Evolutionary conservation across 768 basidiomycete species (phyloP).

Genomic region (Leucocoprinus birnbaumii): DNA sequence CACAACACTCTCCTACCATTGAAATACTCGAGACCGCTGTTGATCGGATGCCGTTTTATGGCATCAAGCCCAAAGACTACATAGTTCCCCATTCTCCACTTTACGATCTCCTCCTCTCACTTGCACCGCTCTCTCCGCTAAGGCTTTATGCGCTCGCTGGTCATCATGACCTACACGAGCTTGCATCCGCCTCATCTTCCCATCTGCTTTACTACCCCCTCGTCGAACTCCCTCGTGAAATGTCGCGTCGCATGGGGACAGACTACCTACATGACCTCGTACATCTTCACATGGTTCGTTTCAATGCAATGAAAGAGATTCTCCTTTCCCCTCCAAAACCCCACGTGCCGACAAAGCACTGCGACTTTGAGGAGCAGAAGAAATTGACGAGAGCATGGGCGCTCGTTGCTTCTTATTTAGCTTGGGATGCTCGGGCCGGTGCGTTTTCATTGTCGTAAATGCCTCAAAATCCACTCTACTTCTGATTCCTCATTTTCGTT

Average conservation of each 20-base stretch:
- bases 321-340: conserved; percentile 26
- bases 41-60: conserved; percentile 23
- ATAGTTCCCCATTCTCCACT: conserved; percentile 24
- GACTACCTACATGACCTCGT: conserved; percentile 34
- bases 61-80: conserved; percentile 17
- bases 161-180: conserved; percentile 23
- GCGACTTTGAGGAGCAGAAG: conserved; percentile 30
- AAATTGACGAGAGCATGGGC: conserved; percentile 35
- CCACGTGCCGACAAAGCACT: conserved; percentile 25
- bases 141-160: conserved; percentile 35
- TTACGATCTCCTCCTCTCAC: conserved; percentile 14
- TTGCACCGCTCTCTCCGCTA: conserved; percentile 29
- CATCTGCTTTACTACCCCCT: conserved; percentile 33
- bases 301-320: conserved; percentile 27
- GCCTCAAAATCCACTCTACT: not conserved
- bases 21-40: conserved; percentile 43
- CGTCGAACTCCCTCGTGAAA: conserved; percentile 26
- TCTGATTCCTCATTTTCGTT: not conserved
- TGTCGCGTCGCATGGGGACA: conserved; percentile 30
- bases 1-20: conserved; percentile 47
- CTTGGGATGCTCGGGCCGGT: conserved; percentile 36
- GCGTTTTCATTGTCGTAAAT: conserved; percentile 6
- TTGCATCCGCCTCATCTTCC: conserved; percentile 34
- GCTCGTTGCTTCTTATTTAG: conserved; percentile 29
- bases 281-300: conserved; percentile 30